Conservation (phyloP, 306 rosid species). For the Gastrolobium bilobum region DNA sequence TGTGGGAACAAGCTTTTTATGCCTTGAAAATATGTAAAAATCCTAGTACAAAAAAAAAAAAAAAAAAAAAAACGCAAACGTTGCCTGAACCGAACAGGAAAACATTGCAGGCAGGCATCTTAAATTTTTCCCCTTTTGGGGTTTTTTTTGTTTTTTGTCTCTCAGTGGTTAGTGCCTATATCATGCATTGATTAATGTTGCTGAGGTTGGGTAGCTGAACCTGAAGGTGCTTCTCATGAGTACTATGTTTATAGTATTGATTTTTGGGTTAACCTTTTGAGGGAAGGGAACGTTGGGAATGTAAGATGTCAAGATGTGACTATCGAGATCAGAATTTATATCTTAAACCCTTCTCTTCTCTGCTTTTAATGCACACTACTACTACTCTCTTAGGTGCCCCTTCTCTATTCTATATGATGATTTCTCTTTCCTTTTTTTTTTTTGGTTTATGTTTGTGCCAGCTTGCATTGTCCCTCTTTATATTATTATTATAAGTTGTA, state of each 20-base stretch:
- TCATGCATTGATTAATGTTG: constrained; percentile 47
- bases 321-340: constrained; percentile 47
- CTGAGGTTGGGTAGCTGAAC: constrained; percentile 21
- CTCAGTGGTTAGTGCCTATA: constrained; percentile 42
- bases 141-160: background rate
- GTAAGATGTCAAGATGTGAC: constrained; percentile 61
- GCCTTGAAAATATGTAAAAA: constrained; percentile 57
- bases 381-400: background rate
- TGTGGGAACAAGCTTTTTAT: constrained; percentile 84
- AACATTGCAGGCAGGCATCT: constrained; percentile 41
- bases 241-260: constrained; percentile 27
- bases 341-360: constrained; percentile 42
- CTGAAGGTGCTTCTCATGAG: background rate
- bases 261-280: constrained; percentile 48
- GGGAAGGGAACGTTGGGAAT: constrained; percentile 62
- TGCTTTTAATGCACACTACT: constrained; percentile 30
- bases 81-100: constrained; percentile 40
- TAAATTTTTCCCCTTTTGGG: constrained; percentile 45
- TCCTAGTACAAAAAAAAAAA: constrained; percentile 38
- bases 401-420: constrained; percentile 1
- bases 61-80: constrained; percentile 1
- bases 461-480: background rate
- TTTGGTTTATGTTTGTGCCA: background rate
- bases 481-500: constrained; percentile 31
- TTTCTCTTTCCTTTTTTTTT: background rate